Evolutionary conservation across 2,329 filamentous ascomycete species (phyloP).

Genomic region (Thielaviopsis euricoi): DNA sequence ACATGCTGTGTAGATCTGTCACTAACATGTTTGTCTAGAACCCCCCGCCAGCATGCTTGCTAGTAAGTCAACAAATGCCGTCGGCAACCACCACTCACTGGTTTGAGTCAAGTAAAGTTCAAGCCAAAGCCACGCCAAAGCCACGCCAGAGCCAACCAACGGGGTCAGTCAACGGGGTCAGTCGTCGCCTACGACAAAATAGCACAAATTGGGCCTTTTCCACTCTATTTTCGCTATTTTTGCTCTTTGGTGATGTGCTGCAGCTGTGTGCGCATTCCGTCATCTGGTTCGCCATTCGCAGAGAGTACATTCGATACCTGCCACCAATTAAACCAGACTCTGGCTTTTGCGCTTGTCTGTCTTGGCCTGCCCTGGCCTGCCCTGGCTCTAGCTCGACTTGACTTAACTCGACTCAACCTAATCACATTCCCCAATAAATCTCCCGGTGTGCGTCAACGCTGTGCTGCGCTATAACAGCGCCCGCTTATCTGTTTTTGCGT

Average conservation of each 20-base stretch:
- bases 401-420: background rate
- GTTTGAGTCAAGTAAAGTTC: no score
- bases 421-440: background rate
- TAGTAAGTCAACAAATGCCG: conserved; percentile 32
- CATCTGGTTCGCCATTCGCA: background rate
- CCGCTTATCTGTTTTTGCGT: no score
- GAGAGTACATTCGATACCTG: no score
- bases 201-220: no score
- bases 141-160: background rate
- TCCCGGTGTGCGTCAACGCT: background rate
- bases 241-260: no score
- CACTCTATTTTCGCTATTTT: no score
- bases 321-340: background rate
- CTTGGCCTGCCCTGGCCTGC: no score
- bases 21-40: conserved; percentile 23
- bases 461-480: background rate
- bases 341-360: background rate
- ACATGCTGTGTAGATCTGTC: background rate
- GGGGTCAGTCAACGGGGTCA: background rate
- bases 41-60: conserved; percentile 50
- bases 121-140: background rate
- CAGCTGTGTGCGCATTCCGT: no score
- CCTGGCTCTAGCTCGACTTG: no score
- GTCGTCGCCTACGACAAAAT: background rate
- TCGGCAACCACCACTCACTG: background rate